Evolutionary conservation across 2,329 filamentous ascomycete genomes (phyloP), one percentile per base, ranked within the genome.

Genomic region (Ophiosphaerella herpotricha): DNA sequence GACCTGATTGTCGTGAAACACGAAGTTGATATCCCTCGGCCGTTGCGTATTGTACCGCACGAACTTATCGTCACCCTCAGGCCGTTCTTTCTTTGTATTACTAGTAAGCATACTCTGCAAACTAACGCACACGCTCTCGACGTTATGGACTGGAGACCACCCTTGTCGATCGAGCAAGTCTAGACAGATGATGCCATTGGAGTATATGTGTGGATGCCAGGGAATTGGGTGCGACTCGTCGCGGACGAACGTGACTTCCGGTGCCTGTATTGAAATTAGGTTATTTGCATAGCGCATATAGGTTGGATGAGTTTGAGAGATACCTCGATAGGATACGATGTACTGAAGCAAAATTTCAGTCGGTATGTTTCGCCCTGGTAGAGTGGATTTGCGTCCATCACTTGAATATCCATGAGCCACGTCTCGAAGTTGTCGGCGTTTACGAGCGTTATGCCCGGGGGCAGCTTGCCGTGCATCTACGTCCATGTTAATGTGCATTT

Each of bases 91-190:
- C 76, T 92, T 93, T 9, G 85, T 88, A 73, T 99, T 99, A 54
- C 93, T 91, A 1, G 94, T 97, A 68, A 99, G 76, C 94, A 99
- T 99, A 77, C 91, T 96, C 76, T 99, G 94, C 46, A 99, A 83
- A 74, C 91, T 96, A 84, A 99, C 94, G 78, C 91, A 97, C 23
- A 99, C 87, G 67, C 89, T 96, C 78, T 97, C 93, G 7, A 97
- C 94, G 51, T 93, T 97, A 71, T 99, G 94, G 0, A 99, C 93
- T 0, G 94, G 94, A 40, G 89, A 94, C 94, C 94, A 99, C 48
- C 94, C 94, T 57, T 91, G 87, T 8, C 83, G 80, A 44, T 91
- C 91, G 7, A 99, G 85, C 1, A 99, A 83, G 65, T 99, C 94
- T 41, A 99, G 87, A 68, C 94, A 99, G 70, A 99, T 99, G 73